Conservation (phyloP, 192 early-diverging fungal species). For the Coemansia sp. region DNA sequence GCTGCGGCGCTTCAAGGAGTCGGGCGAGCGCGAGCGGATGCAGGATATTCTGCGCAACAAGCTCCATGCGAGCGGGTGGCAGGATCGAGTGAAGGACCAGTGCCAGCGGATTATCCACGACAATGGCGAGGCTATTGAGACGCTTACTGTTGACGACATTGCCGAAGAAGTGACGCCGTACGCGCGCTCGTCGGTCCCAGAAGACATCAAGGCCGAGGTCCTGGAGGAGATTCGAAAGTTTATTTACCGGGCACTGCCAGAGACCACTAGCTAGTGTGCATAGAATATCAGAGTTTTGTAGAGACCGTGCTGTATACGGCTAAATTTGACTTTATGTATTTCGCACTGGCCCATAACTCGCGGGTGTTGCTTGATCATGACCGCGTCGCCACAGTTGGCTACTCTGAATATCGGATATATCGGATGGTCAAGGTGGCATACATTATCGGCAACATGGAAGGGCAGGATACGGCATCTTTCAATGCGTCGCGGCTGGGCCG, state of each 20-base stretch:
- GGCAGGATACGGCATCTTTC: slow-evolving; percentile 17
- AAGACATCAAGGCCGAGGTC: slow-evolving; percentile 44
- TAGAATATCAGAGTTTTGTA: too few relatives aligned
- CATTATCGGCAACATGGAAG: too few relatives aligned
- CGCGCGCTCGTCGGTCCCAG: slow-evolving; percentile 37
- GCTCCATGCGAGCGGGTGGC: slow-evolving; percentile 48
- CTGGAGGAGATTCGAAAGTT: slow-evolving; percentile 45
- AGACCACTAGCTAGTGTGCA: slow-evolving; percentile 7
- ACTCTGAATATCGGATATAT: too few relatives aligned
- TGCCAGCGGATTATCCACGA: slow-evolving; percentile 45
- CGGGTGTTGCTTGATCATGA: too few relatives aligned
- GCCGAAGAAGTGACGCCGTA: slow-evolving; percentile 45
- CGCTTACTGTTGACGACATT: slow-evolving; percentile 41
- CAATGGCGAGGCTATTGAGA: slow-evolving; percentile 17
- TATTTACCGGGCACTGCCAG: slow-evolving; percentile 37
- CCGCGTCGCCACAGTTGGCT: too few relatives aligned
- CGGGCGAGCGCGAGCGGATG: slow-evolving; percentile 49
- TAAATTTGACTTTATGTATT: too few relatives aligned
- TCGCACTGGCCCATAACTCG: too few relatives aligned
- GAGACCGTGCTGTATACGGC: too few relatives aligned
- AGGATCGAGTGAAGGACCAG: slow-evolving; percentile 48
- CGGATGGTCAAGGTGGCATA: too few relatives aligned
- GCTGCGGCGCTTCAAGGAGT: slow-evolving; percentile 46
- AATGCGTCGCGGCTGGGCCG: slow-evolving; percentile 40
- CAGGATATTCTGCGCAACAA: slow-evolving; percentile 50